Base-by-base conservation (phyloP, 139 green algal species). In the Tetraselmis striata region DNA sequence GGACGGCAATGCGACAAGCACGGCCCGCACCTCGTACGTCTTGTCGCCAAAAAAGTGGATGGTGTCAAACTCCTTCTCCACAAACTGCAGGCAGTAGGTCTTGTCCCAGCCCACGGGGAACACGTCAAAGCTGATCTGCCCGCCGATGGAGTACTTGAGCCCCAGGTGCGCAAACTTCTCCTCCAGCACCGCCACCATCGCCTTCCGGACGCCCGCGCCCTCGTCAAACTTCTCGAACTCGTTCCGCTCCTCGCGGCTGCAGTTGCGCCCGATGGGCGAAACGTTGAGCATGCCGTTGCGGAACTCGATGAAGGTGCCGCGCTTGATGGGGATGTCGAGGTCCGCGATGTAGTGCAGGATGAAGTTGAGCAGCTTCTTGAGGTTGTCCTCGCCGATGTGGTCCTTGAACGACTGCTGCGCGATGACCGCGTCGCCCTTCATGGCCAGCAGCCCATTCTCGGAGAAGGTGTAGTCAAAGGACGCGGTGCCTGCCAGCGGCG, bases 21-120 rank as follows among this genome's bases (percentile, higher is more conserved):
- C 2, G 5, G 25, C 0, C 23, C 75, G 22, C 74, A 93, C 93
- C 89, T 94, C 83, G 84, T 96, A 98, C 23, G 97, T 99, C 90
- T 99, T 99, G 91, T 99, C 97, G 0, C 97, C 97, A 81, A 99
- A 99, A 85, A 99, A 99, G 90, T 99, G 95, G 80, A 99, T 95
- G 31, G 94, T 91, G n/a, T 98, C 91, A 88, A 96, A 99, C 74
- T 96, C 93, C 1, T 92, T 81, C 76, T 95, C 87, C 11, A 99
- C 88, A 86, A 96, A 99, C 59, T 91, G 95, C 81, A 99, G 85
- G 90, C 96, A 99, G 91, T 98, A 99, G 0, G 97, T 99, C 91
- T 99, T 99, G 92, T 99, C 97, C 97, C 97, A 99, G 23, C 97
- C 97, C 84, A 93, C 80, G 1, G 95, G 95, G 85, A 98, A 97